These are phyloP conservation scores for Mucor mucedo DNA, from an alignment of 371 early-diverging fungal species.

Conservation along the genomic window DNA sequence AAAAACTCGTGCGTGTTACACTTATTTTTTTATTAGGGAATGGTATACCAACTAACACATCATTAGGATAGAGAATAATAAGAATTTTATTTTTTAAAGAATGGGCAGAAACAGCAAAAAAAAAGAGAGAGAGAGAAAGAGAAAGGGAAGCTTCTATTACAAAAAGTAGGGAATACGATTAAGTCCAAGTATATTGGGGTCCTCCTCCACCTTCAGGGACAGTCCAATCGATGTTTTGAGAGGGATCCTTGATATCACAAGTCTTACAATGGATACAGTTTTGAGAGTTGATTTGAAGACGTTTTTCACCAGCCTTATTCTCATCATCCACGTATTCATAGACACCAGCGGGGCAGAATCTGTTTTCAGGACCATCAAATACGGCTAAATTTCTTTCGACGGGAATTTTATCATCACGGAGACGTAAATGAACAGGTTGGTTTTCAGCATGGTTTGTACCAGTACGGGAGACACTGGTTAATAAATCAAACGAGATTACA, in stretches of 20 bases:
- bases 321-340: constrained; percentile 98
- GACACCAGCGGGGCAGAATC: constrained; percentile 98
- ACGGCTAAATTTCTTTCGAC: constrained; percentile 81
- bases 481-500: constrained; percentile 90
- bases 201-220: constrained; percentile 98
- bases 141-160: too few relatives aligned
- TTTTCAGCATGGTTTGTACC: constrained; percentile 97
- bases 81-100: too few relatives aligned
- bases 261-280: constrained; percentile 99
- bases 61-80: too few relatives aligned
- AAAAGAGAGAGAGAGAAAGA: too few relatives aligned
- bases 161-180: not conserved
- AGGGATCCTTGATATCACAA: constrained; percentile 98
- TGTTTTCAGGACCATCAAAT: constrained; percentile 96
- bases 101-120: too few relatives aligned
- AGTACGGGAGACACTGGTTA: constrained; percentile 91
- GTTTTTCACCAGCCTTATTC: constrained; percentile 80
- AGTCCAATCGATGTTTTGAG: constrained; percentile 98
- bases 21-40: too few relatives aligned
- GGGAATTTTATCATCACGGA: constrained; percentile 75
- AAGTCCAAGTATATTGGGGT: constrained; percentile 64
- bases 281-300: constrained; percentile 97
- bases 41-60: too few relatives aligned
- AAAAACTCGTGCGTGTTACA: too few relatives aligned
- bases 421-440: constrained; percentile 92